Percentiles rank a stretch among this genome's conserved stretches.
Evolutionary conservation across 2,329 filamentous ascomycete species (phyloP).

Genomic region (Metarhizium rileyi): DNA sequence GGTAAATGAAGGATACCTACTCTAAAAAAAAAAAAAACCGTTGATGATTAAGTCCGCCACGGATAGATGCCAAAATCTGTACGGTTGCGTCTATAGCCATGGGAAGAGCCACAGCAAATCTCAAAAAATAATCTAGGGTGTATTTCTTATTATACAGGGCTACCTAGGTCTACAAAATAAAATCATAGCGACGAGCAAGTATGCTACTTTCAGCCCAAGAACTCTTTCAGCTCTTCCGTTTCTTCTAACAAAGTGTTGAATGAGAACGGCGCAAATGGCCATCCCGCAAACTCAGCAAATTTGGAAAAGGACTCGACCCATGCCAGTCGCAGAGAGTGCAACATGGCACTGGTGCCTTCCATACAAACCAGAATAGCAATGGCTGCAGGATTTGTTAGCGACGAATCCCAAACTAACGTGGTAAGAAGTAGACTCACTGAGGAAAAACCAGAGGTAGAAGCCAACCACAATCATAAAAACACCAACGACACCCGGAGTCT

Average conservation of each 20-base stretch:
- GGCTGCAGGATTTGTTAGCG: slow-evolving; percentile 22
- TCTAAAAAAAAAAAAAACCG: no score
- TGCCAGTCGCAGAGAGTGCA: slow-evolving; percentile 82
- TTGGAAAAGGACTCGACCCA: slow-evolving; percentile 99
- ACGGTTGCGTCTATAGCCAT: not conserved
- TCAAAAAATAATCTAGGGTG: slow-evolving; percentile 8
- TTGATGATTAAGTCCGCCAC: no score
- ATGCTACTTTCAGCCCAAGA: slow-evolving; percentile 30
- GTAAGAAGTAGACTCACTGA: slow-evolving; percentile 38
- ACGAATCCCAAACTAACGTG: not conserved
- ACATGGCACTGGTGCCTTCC: slow-evolving; percentile 94
- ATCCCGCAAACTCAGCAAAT: slow-evolving; percentile 85
- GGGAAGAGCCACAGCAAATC: no score
- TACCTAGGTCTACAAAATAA: slow-evolving; percentile 21
- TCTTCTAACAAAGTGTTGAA: slow-evolving; percentile 80
- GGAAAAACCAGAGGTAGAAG: slow-evolving; percentile 84
- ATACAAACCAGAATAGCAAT: slow-evolving; percentile 71
- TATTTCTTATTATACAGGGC: slow-evolving; percentile 19
- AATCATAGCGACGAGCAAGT: slow-evolving; percentile 6
- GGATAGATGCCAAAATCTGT: not conserved
- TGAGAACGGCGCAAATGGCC: slow-evolving; percentile 81
- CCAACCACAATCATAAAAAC: slow-evolving; percentile 72
- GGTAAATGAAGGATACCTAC: no score
- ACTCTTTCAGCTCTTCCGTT: slow-evolving; percentile 54
- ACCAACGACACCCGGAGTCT: slow-evolving; percentile 54